Conservation (phyloP, 768 basidiomycete species). For the Thelephora ganbajun region DNA sequence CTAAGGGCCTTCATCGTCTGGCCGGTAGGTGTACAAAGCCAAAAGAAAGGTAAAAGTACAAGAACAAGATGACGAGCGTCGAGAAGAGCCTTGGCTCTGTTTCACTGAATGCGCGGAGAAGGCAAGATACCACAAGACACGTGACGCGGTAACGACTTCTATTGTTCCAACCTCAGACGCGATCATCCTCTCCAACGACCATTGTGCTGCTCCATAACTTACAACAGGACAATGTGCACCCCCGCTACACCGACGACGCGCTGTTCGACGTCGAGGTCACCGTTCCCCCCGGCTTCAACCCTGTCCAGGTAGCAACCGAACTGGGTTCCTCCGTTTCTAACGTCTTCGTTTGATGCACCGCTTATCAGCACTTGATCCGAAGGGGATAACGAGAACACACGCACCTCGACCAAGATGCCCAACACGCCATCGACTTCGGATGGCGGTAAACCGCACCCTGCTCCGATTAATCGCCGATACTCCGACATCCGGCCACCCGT, state of each 20-base stretch:
- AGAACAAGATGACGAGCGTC: slow-evolving; percentile 10
- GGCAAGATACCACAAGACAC: too few species aligned
- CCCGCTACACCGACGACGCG: too few species aligned
- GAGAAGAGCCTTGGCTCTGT: too few species aligned
- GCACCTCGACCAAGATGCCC: slow-evolving; percentile 75
- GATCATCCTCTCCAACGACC: too few species aligned
- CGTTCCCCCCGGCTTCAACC: too few species aligned
- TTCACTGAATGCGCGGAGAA: too few species aligned
- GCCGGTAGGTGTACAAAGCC: slow-evolving; percentile 8
- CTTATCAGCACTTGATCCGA: slow-evolving; percentile 1
- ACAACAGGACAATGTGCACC: too few species aligned
- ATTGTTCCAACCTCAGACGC: too few species aligned
- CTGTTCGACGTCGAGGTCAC: too few species aligned
- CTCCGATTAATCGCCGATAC: slow-evolving; percentile 78
- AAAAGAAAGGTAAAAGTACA: slow-evolving; percentile 10
- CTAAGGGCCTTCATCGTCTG: slow-evolving; percentile 65
- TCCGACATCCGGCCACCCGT: slow-evolving; percentile 82
- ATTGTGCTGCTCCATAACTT: too few species aligned
- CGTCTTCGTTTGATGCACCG: slow-evolving; percentile 31
- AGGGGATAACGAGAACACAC: slow-evolving; percentile 10
- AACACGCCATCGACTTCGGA: slow-evolving; percentile 84
- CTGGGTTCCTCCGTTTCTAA: slow-evolving; percentile 74
- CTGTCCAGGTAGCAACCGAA: slow-evolving; percentile 15
- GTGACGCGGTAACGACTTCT: too few species aligned
- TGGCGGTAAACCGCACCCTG: slow-evolving; percentile 75